Evolutionary conservation across 2,329 filamentous ascomycete species (phyloP).

Genomic region (Botrytis deweyae): DNA sequence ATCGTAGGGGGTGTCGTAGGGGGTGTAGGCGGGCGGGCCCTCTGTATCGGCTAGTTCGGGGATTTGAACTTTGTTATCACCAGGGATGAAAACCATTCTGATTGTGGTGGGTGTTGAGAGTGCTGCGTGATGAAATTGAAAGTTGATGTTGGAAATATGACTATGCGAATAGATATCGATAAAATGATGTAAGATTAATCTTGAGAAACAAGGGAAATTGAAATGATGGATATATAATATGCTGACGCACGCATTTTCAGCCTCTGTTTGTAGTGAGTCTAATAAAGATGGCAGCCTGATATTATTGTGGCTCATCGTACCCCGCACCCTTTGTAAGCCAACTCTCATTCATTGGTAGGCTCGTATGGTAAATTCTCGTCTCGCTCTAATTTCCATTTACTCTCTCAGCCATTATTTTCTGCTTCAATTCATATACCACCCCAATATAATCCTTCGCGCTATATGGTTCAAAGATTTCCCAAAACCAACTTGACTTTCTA

Average conservation of each 20-base stretch:
- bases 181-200: background rate
- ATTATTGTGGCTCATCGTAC: background rate
- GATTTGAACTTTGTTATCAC: constrained; percentile 24
- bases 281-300: background rate
- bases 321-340: background rate
- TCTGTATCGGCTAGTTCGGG: constrained; percentile 8
- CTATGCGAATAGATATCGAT: background rate
- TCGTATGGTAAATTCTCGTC: background rate
- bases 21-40: constrained; percentile 7
- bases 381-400: constrained; percentile 33
- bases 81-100: constrained; percentile 26
- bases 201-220: background rate
- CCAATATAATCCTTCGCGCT: constrained; percentile 47
- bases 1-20: constrained; percentile 8
- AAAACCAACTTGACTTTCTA: constrained; percentile 49
- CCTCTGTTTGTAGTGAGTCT: background rate
- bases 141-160: background rate
- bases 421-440: constrained; percentile 45
- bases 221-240: background rate
- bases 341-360: background rate
- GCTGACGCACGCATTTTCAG: constrained; percentile 15
- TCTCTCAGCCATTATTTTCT: background rate
- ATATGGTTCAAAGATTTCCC: constrained; percentile 47
- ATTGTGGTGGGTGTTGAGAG: background rate
- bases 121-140: background rate